phyloP scores from a whole-genome alignment of 306 rosid species.

The Arachis hypogaea region DNA sequence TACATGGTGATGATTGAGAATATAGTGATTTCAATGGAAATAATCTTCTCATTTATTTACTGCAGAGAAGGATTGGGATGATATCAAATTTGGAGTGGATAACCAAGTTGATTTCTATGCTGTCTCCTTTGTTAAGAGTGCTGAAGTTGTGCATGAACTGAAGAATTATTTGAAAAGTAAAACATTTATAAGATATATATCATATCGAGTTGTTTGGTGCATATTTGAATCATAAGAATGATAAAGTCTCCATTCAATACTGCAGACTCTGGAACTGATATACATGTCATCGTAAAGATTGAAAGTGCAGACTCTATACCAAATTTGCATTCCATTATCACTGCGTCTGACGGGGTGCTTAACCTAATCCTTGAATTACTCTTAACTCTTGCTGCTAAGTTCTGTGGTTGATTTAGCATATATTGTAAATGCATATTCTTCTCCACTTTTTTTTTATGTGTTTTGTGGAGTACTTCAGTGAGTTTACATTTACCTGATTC shows the following conservation, averaged over 20 bases:
- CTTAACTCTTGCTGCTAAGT: constrained; percentile 8
- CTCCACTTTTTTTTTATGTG: background rate
- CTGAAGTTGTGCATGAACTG: constrained; percentile 90
- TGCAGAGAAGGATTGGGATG: constrained; percentile 99
- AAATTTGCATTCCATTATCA: constrained; percentile 89
- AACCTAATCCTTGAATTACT: constrained; percentile 33
- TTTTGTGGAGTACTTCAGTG: constrained; percentile 9
- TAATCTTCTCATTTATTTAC: constrained; percentile 38
- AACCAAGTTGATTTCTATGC: constrained; percentile 98
- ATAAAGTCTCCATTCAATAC: constrained; percentile 34
- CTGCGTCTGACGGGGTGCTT: constrained; percentile 62
- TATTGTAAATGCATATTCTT: constrained; percentile 22
- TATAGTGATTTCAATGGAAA: constrained; percentile 16
- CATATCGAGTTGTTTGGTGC: constrained; percentile 16
- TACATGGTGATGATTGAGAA: background rate
- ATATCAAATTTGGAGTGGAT: constrained; percentile 96
- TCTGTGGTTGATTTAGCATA: constrained; percentile 1
- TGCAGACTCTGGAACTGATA: constrained; percentile 83
- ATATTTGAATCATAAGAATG: constrained; percentile 19
- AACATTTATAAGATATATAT: background rate
- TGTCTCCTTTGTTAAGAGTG: constrained; percentile 98
- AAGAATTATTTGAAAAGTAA: constrained; percentile 88
- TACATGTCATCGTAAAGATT: constrained; percentile 91
- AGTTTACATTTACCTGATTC: constrained; percentile 5
- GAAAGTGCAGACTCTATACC: constrained; percentile 98